A percentile compares a stretch with the other conserved stretches of the same genome.
Evolutionary conservation across 2,329 filamentous ascomycete genomes (phyloP).

Genomic region (Penicillium sp.): DNA sequence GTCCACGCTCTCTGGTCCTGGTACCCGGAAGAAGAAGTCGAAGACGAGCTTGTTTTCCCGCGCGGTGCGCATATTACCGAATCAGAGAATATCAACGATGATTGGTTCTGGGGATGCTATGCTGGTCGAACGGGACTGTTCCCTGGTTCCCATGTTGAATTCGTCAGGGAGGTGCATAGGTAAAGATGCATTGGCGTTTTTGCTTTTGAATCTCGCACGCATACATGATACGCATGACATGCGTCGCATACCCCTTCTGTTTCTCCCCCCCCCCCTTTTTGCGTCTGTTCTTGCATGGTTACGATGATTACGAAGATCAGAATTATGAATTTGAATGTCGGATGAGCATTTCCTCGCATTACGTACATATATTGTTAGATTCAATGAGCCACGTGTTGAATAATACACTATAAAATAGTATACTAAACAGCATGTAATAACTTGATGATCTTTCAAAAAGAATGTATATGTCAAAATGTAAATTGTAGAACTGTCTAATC

Average conservation of each 20-base stretch:
- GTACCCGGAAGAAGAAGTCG: conserved; percentile 58
- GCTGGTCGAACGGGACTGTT: conserved; percentile 78
- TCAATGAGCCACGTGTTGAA: not conserved
- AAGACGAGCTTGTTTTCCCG: conserved; percentile 80
- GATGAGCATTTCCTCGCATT: not conserved
- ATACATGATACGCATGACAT: not conserved
- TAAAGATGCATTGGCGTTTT: conserved; percentile 7
- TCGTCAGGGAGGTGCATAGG: conserved; percentile 41
- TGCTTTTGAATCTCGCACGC: not conserved
- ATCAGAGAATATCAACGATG: conserved; percentile 80
- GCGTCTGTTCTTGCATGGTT: not conserved
- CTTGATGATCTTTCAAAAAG: no score
- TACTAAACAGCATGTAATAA: no score
- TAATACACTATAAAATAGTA: no score
- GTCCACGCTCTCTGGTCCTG: conserved; percentile 72
- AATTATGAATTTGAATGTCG: conserved; percentile 4
- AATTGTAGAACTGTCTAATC: no score
- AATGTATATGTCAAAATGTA: no score
- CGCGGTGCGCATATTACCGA: conserved; percentile 78
- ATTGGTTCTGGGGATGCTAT: conserved; percentile 87
- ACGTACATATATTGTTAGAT: not conserved
- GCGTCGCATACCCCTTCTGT: not conserved
- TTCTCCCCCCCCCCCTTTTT: not conserved
- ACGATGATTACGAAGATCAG: conserved; percentile 2
- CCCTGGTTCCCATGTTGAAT: conserved; percentile 70